Percentiles rank a stretch among this genome's conserved stretches.
These are phyloP conservation scores for Vicia sativa DNA, from an alignment of 306 rosid species.

Conservation along the genomic window DNA sequence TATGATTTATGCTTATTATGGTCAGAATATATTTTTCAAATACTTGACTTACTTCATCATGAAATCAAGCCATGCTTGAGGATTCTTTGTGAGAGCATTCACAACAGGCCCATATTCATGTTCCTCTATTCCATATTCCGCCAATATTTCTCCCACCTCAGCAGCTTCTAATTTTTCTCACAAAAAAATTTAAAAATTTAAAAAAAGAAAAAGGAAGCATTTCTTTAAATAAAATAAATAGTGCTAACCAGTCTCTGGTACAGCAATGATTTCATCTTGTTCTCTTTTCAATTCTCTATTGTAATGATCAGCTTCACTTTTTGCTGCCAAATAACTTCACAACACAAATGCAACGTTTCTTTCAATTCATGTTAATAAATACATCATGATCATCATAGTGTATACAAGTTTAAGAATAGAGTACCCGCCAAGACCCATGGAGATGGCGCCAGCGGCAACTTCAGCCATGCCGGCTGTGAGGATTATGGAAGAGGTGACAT, in stretches of 20 bases:
- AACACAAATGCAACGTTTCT: neutral
- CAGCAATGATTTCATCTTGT: conserved; percentile 73
- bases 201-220: no score
- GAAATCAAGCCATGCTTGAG: conserved; percentile 94
- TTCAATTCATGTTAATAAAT: no score
- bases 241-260: conserved; percentile 71
- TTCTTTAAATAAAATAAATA: neutral
- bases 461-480: conserved; percentile 78
- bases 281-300: conserved; percentile 72
- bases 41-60: conserved; percentile 99
- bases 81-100: conserved; percentile 72
- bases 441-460: conserved; percentile 75
- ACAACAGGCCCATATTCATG: conserved; percentile 88
- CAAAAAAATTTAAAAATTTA: no score
- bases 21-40: no score
- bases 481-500: conserved; percentile 63
- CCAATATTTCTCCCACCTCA: conserved; percentile 81
- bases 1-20: no score
- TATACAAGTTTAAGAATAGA: no score
- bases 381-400: no score
- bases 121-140: conserved; percentile 68
- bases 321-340: conserved; percentile 83
- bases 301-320: conserved; percentile 90
- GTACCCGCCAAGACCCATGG: conserved; percentile 92
- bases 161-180: no score